These are phyloP conservation scores for Macrotyloma uniflorum DNA, from an alignment of 306 rosid genomes.

Conservation along the genomic window DNA sequence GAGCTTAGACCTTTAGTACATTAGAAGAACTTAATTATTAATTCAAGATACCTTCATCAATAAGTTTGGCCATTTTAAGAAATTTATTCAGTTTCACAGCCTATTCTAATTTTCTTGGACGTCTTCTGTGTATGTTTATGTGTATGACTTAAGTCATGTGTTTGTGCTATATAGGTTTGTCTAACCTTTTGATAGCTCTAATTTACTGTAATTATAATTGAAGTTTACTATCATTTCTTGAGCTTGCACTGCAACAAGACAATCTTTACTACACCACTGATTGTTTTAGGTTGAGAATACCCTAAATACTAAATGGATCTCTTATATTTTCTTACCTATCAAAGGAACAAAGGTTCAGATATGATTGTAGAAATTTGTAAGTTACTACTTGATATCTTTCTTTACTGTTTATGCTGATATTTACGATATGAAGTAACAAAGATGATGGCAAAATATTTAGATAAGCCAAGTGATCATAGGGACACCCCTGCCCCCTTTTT, in stretches of 20 bases:
- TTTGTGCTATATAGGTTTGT: constrained; percentile 9
- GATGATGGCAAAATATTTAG: not conserved
- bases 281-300: constrained; percentile 9
- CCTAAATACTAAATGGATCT: constrained; percentile 21
- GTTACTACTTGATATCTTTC: constrained; percentile 10
- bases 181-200: constrained; percentile 1
- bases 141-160: constrained; percentile 11
- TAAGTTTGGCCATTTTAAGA: constrained; percentile 16
- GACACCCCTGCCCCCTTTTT: not conserved
- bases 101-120: constrained; percentile 20
- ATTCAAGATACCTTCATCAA: constrained; percentile 17
- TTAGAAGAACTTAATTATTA: constrained; percentile 23
- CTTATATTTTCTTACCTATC: constrained; percentile 10
- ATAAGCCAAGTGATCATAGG: not conserved
- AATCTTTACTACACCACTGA: not conserved
- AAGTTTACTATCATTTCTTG: not conserved
- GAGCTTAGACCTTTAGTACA: not conserved
- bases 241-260: constrained; percentile 14
- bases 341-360: constrained; percentile 8
- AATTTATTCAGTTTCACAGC: constrained; percentile 18
- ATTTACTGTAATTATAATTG: not conserved
- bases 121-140: not conserved
- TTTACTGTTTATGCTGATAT: constrained; percentile 7
- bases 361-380: constrained; percentile 1
- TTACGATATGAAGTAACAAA: constrained; percentile 15